These are phyloP conservation scores for Mollisiaceae sp. DNA, from an alignment of 2,329 filamentous ascomycete genomes.

Conservation along the genomic window DNA sequence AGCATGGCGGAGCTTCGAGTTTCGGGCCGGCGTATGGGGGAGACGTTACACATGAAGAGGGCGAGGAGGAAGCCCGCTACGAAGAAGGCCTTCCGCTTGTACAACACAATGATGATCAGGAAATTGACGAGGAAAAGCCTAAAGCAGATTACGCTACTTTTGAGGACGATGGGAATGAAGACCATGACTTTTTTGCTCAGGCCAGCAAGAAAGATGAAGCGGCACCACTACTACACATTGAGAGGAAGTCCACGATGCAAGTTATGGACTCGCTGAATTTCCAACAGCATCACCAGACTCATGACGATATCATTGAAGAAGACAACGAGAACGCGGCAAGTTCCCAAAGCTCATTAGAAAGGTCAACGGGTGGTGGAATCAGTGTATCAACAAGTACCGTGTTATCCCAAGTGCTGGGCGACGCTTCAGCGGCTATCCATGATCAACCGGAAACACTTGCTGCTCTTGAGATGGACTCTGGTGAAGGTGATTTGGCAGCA, in stretches of 20 bases:
- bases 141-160: conserved; percentile 44
- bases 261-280: conserved; percentile 59
- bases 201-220: conserved; percentile 38
- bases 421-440: conserved; percentile 34
- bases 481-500: conserved; percentile 69
- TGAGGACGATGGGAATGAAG: conserved; percentile 46
- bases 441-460: conserved; percentile 40
- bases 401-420: conserved; percentile 35
- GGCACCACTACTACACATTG: conserved; percentile 46
- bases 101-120: conserved; percentile 39
- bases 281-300: conserved; percentile 34
- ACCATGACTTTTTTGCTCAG: conserved; percentile 63
- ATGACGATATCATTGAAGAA: conserved; percentile 29
- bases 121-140: conserved; percentile 33
- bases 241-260: conserved; percentile 73
- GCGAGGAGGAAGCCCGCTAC: conserved; percentile 61
- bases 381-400: conserved; percentile 37
- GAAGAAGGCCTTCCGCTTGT: conserved; percentile 74
- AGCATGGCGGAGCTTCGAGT: conserved; percentile 19
- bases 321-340: conserved; percentile 21
- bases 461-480: conserved; percentile 42
- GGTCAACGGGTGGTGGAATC: conserved; percentile 35
- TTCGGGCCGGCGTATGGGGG: conserved; percentile 36
- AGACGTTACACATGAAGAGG: conserved; percentile 45
- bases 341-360: conserved; percentile 30